phyloP scores from a whole-genome alignment of 306 rosid species.

The Ceratonia siliqua region DNA sequence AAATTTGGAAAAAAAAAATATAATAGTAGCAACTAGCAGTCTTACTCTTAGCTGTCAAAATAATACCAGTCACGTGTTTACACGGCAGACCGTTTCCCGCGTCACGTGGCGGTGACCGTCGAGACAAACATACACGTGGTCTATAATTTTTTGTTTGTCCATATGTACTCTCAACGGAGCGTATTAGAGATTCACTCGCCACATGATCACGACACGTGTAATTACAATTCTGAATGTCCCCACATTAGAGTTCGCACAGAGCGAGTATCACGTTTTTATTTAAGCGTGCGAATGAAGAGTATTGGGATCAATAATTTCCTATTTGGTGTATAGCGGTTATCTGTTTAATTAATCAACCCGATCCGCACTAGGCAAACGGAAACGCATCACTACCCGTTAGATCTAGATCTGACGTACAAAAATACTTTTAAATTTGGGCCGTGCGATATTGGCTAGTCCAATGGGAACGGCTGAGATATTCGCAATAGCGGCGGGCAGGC shows the following conservation, averaged over 20 bases:
- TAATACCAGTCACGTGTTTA: neutral
- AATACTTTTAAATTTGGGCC: conserved; percentile 11
- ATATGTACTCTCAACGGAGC: neutral
- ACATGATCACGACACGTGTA: neutral
- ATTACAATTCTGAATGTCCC: too few species aligned
- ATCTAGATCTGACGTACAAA: conserved; percentile 33
- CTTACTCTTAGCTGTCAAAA: neutral
- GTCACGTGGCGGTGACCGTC: conserved; percentile 13
- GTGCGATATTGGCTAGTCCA: conserved; percentile 30
- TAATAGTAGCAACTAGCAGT: too few species aligned
- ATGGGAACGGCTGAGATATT: conserved; percentile 42
- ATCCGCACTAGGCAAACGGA: neutral
- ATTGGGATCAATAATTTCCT: neutral
- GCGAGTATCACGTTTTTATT: neutral
- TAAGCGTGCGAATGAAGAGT: neutral
- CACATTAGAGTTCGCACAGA: neutral
- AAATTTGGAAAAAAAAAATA: too few species aligned
- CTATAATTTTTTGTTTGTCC: neutral
- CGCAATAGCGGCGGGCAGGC: conserved; percentile 38
- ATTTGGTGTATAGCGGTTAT: neutral
- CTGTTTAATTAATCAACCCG: neutral
- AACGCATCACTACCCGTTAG: conserved; percentile 17
- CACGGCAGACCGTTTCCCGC: neutral
- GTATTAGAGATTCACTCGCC: neutral
- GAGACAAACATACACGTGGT: conserved; percentile 30